Conservation (phyloP, 805 yeast species). For the Tetrapisispora arboricola region DNA sequence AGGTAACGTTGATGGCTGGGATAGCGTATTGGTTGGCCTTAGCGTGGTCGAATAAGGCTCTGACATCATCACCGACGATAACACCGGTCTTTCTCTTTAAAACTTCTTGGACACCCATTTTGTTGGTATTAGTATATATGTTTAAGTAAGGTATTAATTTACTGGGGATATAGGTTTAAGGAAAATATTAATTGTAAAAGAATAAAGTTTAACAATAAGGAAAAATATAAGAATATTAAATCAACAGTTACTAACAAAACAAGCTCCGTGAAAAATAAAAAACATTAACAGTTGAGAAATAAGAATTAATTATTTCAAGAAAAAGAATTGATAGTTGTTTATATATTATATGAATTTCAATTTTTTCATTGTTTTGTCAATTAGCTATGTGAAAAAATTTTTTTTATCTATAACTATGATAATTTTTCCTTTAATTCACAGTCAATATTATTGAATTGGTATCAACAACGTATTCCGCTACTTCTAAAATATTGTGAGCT, state of each 20-base stretch:
- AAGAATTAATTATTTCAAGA: neutral
- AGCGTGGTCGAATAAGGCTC: constrained; percentile 75
- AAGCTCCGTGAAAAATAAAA: too few relatives aligned
- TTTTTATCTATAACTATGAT: too few relatives aligned
- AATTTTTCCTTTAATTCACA: too few relatives aligned
- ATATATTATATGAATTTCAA: too few relatives aligned
- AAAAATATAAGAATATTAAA: neutral
- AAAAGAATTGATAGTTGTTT: neutral
- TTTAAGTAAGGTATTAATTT: constrained; percentile 3
- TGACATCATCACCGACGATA: constrained; percentile 96
- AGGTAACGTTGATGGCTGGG: constrained; percentile 97
- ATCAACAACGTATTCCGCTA: neutral
- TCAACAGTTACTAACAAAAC: too few relatives aligned
- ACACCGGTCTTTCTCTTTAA: constrained; percentile 91
- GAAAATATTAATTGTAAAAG: neutral
- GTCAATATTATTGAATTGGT: too few relatives aligned
- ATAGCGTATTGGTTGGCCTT: constrained; percentile 90
- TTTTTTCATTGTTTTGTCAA: too few relatives aligned
- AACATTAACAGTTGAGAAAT: too few relatives aligned
- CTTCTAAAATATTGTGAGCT: too few relatives aligned
- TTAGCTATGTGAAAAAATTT: neutral
- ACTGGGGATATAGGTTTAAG: neutral
- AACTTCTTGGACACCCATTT: constrained; percentile 63
- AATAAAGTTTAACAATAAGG: neutral
- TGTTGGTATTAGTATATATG: constrained; percentile 5